Conservation (phyloP, 257 asterid species). For the Rauvolfia tetraphylla region DNA sequence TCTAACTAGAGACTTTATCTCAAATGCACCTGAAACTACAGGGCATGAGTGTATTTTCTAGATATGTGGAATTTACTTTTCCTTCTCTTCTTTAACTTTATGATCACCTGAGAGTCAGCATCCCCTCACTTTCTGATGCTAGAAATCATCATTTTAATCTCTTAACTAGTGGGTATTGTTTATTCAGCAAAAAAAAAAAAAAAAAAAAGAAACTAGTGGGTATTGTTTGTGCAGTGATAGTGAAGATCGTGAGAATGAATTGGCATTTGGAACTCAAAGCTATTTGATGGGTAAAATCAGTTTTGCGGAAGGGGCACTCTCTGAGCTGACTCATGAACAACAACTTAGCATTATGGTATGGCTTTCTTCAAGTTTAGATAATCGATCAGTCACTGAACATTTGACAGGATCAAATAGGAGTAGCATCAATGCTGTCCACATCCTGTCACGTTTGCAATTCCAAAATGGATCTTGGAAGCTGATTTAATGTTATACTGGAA, state of each 20-base stretch:
- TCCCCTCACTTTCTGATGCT: background rate
- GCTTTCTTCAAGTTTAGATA: background rate
- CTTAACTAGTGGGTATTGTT: background rate
- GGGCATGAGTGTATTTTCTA: background rate
- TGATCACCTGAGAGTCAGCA: background rate
- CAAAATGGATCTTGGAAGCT: background rate
- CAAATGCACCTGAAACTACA: background rate
- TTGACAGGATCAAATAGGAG: background rate
- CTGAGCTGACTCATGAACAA: conserved; percentile 57
- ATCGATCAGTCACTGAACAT: background rate
- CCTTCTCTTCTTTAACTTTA: background rate
- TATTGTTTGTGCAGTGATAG: conserved; percentile 35
- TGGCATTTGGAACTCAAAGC: conserved; percentile 32
- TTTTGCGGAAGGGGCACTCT: conserved; percentile 59
- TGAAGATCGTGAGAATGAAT: conserved; percentile 57
- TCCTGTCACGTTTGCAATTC: background rate
- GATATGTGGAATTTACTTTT: background rate
- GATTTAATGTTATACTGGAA: background rate
- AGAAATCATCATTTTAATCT: background rate
- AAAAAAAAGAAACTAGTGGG: too few species aligned
- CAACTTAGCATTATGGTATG: conserved; percentile 60
- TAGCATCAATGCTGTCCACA: conserved; percentile 3
- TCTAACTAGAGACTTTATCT: background rate
- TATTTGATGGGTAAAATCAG: conserved; percentile 60
- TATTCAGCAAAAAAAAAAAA: too few species aligned